Evolutionary conservation across 2,329 filamentous ascomycete species (phyloP), one percentile per base, ranked within the genome.

Genomic region (Trichoderma cornu-damae): DNA sequence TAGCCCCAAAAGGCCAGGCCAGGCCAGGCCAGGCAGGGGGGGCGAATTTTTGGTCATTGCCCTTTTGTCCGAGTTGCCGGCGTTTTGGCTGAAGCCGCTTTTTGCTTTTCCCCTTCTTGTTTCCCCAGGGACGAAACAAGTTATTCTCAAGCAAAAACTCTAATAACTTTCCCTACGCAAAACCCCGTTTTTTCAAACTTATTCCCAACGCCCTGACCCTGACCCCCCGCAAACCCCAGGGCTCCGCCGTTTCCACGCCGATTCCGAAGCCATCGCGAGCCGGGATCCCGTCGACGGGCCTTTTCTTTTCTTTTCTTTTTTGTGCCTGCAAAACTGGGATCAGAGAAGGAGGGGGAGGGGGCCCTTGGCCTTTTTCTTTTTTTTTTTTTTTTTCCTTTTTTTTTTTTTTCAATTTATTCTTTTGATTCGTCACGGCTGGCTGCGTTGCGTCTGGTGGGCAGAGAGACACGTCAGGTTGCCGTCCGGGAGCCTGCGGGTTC

Each of bases 381-480:
- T 9, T 30, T 30, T n/a, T 46, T 35, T n/a, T n/a, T 37, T 18
- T 30, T 30, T 30, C 28, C 28, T 30, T 30, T n/a, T 46, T 16
- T 6, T 46, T 30, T 5, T 3, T 30, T 6, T 7, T 6, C 20
- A 11, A 51, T 35, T 35, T n/a, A 22, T 22, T 30, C 22, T 40
- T 30, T 32, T 12, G n/a, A 32, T 44, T 18, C 18, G 30, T 35
- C 11, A 34, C 32, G 4, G 9, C 18, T 11, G 38, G 8, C 38
- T 22, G 38, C 35, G 9, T 54, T 55, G 51, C 51, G 51, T 55
- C 42, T 47, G 32, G 40, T 7, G 8, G n/a, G n/a, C n/a, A n/a
- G n/a, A n/a, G n/a, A n/a, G 22, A 57, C 47, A 57, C 54, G 54
- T 57, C 54, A 57, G 54, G 44, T 20, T 50, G 18, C 44, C 46